Evolutionary conservation across 768 basidiomycete genomes (phyloP).

Genomic region (Lactarius psammicola): DNA sequence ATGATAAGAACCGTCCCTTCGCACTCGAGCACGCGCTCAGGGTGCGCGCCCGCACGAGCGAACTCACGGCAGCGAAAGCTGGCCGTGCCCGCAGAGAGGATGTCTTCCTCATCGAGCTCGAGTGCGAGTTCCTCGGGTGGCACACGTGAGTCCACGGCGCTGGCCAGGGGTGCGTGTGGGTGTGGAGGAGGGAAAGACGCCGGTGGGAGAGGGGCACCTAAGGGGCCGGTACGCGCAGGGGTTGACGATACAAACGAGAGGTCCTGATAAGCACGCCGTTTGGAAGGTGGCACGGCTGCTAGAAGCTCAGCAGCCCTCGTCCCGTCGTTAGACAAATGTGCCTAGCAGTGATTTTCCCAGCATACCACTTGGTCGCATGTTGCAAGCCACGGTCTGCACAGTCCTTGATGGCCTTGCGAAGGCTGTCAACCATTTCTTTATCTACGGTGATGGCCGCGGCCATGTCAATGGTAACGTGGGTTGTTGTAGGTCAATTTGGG

Average conservation of each 20-base stretch:
- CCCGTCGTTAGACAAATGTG: constrained; percentile 14
- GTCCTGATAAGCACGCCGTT: constrained; percentile 40
- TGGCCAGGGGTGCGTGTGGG: constrained; percentile 22
- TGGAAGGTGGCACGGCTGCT: constrained; percentile 53
- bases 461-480: constrained; percentile 5
- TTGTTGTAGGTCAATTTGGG: not conserved
- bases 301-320: constrained; percentile 78
- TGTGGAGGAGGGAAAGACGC: constrained; percentile 22
- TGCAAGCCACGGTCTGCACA: constrained; percentile 71
- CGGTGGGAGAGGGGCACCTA: constrained; percentile 31
- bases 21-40: constrained; percentile 64
- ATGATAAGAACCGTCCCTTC: constrained; percentile 70
- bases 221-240: constrained; percentile 41
- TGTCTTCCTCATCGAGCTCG: constrained; percentile 66
- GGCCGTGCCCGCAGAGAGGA: constrained; percentile 66
- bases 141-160: constrained; percentile 14
- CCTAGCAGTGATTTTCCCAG: not conserved
- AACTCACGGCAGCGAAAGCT: constrained; percentile 80
- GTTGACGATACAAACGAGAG: constrained; percentile 56
- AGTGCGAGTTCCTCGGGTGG: constrained; percentile 33
- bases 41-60: constrained; percentile 62
- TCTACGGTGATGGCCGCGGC: constrained; percentile 39
- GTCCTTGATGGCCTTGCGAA: constrained; percentile 64
- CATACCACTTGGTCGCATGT: constrained; percentile 76
- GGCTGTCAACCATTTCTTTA: constrained; percentile 49